Evolutionary conservation across 805 yeast species (phyloP).

Genomic region (Tetrapisispora phaffii): DNA sequence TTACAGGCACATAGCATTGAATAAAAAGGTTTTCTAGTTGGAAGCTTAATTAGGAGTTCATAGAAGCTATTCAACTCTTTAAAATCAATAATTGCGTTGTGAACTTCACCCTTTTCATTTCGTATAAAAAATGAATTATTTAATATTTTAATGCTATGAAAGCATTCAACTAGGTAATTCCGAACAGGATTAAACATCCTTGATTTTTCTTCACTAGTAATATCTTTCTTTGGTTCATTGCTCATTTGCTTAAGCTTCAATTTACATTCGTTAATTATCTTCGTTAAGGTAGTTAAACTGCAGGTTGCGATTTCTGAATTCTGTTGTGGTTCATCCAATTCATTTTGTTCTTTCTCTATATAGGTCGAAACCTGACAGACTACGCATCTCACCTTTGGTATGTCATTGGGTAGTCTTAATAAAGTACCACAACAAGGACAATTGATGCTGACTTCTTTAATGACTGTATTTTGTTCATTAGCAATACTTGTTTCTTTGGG

Average conservation of each 20-base stretch:
- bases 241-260: neutral
- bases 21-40: conserved; percentile 52
- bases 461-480: neutral
- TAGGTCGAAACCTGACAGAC: conserved; percentile 46
- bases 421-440: conserved; percentile 43
- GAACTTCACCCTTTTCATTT: conserved; percentile 5
- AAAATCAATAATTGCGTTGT: conserved; percentile 34
- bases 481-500: neutral
- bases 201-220: conserved; percentile 9
- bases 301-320: conserved; percentile 1
- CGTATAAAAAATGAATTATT: conserved; percentile 42
- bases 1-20: conserved; percentile 44
- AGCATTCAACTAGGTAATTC: conserved; percentile 36
- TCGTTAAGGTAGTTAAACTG: conserved; percentile 4
- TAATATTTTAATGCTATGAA: conserved; percentile 38
- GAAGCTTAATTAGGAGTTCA: conserved; percentile 37
- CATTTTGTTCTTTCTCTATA: neutral
- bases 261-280: conserved; percentile 5
- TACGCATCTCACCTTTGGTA: conserved; percentile 44
- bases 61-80: conserved; percentile 40
- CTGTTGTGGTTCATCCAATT: neutral
- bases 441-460: neutral
- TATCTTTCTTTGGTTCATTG: conserved; percentile 1
- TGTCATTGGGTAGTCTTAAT: conserved; percentile 31
- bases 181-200: conserved; percentile 42